Percentiles rank a stretch among this genome's conserved stretches.
Conservation (phyloP, 768 basidiomycete genomes). For the Russula emetica region DNA sequence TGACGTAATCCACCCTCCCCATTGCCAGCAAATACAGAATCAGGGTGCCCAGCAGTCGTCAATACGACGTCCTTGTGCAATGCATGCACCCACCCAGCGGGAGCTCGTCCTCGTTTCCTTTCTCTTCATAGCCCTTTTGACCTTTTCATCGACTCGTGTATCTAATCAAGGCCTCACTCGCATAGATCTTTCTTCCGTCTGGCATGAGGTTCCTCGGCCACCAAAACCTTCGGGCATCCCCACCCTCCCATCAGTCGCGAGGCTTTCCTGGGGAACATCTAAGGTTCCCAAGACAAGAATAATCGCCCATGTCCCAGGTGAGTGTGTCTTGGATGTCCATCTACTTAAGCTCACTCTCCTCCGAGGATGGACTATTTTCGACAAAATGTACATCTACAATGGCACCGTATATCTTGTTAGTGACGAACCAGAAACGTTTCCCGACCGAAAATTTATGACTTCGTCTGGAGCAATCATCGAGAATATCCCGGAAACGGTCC, state of each 20-base stretch:
- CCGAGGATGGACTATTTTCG: conserved; percentile 87
- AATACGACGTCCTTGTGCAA: background rate
- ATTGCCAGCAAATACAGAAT: background rate
- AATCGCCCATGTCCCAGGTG: conserved; percentile 73
- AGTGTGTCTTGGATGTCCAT: background rate
- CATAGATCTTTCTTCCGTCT: conserved; percentile 3
- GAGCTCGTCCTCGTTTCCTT: conserved; percentile 33
- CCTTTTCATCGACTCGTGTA: conserved; percentile 10
- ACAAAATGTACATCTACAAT: conserved; percentile 75
- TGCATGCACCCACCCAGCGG: conserved; percentile 30
- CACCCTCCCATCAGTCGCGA: conserved; percentile 15
- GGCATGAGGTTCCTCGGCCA: background rate
- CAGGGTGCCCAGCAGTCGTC: background rate
- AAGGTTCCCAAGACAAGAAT: conserved; percentile 58
- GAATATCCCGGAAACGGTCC: conserved; percentile 52
- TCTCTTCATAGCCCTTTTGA: conserved; percentile 32
- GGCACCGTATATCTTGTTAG: conserved; percentile 81
- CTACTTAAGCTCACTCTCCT: background rate
- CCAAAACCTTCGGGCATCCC: conserved; percentile 4
- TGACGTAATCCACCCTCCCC: conserved; percentile 5
- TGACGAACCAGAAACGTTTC: conserved; percentile 61
- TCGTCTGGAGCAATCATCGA: conserved; percentile 62
- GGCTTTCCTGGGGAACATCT: conserved; percentile 31
- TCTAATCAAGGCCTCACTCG: background rate
- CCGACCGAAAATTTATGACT: conserved; percentile 62